Evolutionary conservation across 345 rosid genomes (phyloP).

Genomic region (Toxicodendron radicans): DNA sequence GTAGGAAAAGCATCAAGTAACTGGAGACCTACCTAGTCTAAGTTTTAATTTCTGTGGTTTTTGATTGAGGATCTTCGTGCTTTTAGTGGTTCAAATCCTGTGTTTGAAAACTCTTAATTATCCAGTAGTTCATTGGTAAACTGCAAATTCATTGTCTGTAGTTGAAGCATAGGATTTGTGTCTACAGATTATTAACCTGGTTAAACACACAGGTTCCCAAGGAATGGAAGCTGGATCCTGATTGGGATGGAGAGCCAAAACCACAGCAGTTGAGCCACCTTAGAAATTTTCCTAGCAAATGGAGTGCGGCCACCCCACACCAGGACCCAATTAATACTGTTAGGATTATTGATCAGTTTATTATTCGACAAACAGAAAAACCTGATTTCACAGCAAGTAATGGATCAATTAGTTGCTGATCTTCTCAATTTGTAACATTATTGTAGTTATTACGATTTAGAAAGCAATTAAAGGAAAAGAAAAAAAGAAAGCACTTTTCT

Average conservation of each 20-base stretch:
- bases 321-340: conserved; percentile 79
- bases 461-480: neutral
- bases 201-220: conserved; percentile 67
- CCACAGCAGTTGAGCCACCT: conserved; percentile 57
- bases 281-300: conserved; percentile 72
- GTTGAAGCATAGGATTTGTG: neutral
- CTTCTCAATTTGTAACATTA: conserved; percentile 14
- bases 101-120: no score
- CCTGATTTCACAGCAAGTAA: conserved; percentile 34
- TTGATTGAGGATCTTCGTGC: neutral
- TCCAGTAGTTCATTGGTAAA: neutral
- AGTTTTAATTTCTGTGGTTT: neutral
- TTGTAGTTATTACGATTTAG: neutral
- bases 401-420: conserved; percentile 42
- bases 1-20: neutral
- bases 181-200: neutral
- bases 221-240: conserved; percentile 83
- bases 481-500: neutral
- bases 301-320: conserved; percentile 58
- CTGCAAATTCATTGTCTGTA: neutral
- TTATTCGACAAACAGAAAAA: conserved; percentile 41
- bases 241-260: conserved; percentile 73
- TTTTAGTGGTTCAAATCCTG: neutral
- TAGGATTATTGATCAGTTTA: conserved; percentile 72
- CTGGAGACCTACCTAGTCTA: neutral